Percentiles rank a stretch among this genome's conserved stretches.
These are phyloP conservation scores for Pythium utonaiense DNA, from an alignment of 352 stramenopile genomes.

Conservation along the genomic window DNA sequence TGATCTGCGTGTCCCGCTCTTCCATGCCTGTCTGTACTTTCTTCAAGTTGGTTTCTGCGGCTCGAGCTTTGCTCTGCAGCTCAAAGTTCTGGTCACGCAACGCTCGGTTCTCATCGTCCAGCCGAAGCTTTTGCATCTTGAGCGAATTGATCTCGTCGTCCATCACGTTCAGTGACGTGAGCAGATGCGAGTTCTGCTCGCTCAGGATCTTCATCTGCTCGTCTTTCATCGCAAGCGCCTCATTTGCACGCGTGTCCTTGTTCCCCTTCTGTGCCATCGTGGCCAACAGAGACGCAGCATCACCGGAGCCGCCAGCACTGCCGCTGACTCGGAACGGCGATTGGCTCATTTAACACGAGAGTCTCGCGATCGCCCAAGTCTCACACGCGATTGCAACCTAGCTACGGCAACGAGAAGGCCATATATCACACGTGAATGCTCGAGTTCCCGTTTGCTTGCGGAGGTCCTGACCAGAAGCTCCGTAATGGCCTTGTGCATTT, in stretches of 20 bases:
- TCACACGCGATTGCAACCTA: not conserved
- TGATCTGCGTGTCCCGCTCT: constrained; percentile 92
- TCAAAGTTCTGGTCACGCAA: constrained; percentile 93
- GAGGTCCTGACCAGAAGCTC: not conserved
- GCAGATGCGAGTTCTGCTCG: constrained; percentile 88
- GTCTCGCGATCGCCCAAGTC: no score
- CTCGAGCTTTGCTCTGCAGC: constrained; percentile 84
- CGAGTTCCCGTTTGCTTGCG: no score
- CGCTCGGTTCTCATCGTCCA: constrained; percentile 90
- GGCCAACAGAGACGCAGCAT: constrained; percentile 35
- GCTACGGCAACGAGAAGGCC: not conserved
- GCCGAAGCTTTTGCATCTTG: constrained; percentile 54
- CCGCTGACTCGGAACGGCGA: constrained; percentile 19
- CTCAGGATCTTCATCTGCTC: constrained; percentile 94
- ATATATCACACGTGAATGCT: not conserved
- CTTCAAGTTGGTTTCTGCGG: constrained; percentile 83
- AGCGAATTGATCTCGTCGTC: constrained; percentile 70
- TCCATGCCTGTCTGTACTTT: constrained; percentile 75
- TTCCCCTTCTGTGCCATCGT: constrained; percentile 63
- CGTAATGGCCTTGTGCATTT: not conserved
- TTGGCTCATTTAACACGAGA: constrained; percentile 31
- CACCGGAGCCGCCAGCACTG: constrained; percentile 10
- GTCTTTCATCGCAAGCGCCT: constrained; percentile 95
- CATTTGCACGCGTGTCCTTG: constrained; percentile 85
- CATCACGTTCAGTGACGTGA: constrained; percentile 86